phyloP scores from a whole-genome alignment of 768 basidiomycete genomes.

The Panellus pusillus region DNA sequence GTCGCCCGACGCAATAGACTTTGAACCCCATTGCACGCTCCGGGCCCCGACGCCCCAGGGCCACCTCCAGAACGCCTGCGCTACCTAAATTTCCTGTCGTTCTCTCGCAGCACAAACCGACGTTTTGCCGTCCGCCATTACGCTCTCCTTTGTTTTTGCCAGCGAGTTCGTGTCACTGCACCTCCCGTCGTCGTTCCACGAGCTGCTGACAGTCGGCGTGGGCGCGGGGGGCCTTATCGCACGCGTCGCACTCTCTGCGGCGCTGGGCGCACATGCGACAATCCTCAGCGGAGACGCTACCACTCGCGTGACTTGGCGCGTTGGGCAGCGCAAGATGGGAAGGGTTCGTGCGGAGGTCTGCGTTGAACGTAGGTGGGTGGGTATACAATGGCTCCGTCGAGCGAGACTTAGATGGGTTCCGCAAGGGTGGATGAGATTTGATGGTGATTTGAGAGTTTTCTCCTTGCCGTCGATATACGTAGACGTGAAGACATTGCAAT shows the following conservation, averaged over 20 bases:
- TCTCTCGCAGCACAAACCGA: slow-evolving; percentile 35
- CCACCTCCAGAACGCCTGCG: too few relatives aligned
- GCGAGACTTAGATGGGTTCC: slow-evolving; percentile 23
- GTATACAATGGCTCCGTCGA: slow-evolving; percentile 26
- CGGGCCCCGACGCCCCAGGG: too few relatives aligned
- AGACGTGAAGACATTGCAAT: too few relatives aligned
- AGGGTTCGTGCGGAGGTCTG: slow-evolving; percentile 27
- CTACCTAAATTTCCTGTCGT: background rate
- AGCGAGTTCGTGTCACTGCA: slow-evolving; percentile 36
- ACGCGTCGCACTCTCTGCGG: slow-evolving; percentile 35
- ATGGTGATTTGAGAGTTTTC: slow-evolving; percentile 13
- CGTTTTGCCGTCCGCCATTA: slow-evolving; percentile 35
- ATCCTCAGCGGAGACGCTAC: slow-evolving; percentile 36
- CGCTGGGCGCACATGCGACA: slow-evolving; percentile 27
- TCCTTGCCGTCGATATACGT: background rate
- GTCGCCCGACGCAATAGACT: background rate
- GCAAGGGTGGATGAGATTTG: slow-evolving; percentile 23
- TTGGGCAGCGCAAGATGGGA: slow-evolving; percentile 29
- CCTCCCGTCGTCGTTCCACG: slow-evolving; percentile 44
- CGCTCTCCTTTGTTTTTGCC: slow-evolving; percentile 30
- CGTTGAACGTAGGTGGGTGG: slow-evolving; percentile 25
- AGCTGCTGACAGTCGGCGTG: slow-evolving; percentile 37
- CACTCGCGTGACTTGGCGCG: slow-evolving; percentile 34
- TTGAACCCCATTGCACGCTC: background rate
- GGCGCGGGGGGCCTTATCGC: slow-evolving; percentile 37